Conservation (phyloP, 2,329 filamentous ascomycete species). For the Lanzia echinophila region DNA sequence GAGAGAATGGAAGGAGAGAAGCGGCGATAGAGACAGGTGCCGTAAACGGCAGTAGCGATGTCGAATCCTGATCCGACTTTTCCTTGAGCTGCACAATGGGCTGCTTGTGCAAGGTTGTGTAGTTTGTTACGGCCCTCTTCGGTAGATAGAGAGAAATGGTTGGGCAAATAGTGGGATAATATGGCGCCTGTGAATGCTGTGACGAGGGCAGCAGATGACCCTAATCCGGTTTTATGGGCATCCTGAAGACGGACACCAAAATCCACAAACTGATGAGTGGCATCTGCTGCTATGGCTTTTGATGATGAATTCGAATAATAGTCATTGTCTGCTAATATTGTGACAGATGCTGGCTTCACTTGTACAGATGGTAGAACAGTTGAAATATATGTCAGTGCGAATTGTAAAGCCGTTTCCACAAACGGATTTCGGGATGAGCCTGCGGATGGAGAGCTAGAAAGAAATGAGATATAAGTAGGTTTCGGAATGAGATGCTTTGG, state of each 20-base stretch:
- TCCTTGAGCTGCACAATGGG: conserved; percentile 92
- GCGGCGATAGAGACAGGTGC: conserved; percentile 83
- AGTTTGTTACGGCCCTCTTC: conserved; percentile 52
- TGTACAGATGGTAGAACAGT: conserved; percentile 33
- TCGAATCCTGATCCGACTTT: conserved; percentile 97
- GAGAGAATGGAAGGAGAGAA: conserved; percentile 76
- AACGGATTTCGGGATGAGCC: conserved; percentile 63
- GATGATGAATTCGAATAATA: conserved; percentile 76
- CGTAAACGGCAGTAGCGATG: conserved; percentile 86
- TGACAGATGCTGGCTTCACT: conserved; percentile 66
- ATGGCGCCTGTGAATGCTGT: conserved; percentile 77
- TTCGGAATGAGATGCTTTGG: not conserved
- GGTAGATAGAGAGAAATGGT: conserved; percentile 50
- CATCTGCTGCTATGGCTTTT: conserved; percentile 28
- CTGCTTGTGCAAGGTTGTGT: conserved; percentile 89
- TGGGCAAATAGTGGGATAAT: conserved; percentile 66
- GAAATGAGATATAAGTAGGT: conserved; percentile 1
- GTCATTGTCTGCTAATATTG: conserved; percentile 89
- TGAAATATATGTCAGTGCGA: conserved; percentile 75
- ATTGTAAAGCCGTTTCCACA: conserved; percentile 84
- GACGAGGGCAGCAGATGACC: conserved; percentile 89
- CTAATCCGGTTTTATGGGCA: conserved; percentile 92
- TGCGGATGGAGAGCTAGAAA: conserved; percentile 8
- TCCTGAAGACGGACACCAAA: conserved; percentile 69
- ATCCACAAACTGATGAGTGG: conserved; percentile 57